Percentiles rank a stretch among this genome's conserved stretches.
Evolutionary conservation across 2,329 filamentous ascomycete species (phyloP).

Genomic region (Curvularia sp.): DNA sequence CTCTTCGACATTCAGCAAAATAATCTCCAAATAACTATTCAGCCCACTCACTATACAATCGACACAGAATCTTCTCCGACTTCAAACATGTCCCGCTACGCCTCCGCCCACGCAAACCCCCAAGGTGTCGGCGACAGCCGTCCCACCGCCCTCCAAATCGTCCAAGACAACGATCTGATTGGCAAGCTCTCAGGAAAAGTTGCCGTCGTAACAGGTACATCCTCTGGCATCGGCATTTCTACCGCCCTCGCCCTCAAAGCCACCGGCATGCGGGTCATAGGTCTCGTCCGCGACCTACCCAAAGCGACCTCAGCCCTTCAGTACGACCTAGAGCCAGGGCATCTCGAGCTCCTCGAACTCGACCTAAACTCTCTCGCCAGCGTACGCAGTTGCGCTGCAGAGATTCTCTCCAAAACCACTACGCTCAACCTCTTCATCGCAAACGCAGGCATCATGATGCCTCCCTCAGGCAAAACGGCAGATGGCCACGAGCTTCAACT

Average conservation of each 20-base stretch:
- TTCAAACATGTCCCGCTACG: background rate
- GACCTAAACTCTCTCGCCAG: background rate
- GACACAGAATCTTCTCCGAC: background rate
- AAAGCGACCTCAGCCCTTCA: background rate
- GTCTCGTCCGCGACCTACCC: background rate
- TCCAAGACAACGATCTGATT: background rate
- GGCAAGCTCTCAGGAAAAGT: background rate
- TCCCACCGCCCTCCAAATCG: slow-evolving; percentile 1
- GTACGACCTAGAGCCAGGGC: background rate
- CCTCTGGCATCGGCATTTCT: background rate
- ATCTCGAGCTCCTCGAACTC: background rate
- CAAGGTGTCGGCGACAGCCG: background rate
- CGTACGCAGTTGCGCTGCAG: background rate
- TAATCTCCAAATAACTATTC: background rate
- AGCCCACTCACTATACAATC: background rate
- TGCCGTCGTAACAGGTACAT: background rate
- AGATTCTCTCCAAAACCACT: background rate
- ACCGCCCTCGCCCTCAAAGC: background rate
- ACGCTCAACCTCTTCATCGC: background rate
- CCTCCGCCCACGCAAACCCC: background rate
- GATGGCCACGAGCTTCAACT: background rate
- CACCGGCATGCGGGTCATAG: background rate
- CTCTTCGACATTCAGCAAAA: background rate
- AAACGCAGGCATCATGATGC: background rate
- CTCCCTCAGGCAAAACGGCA: background rate